These are phyloP conservation scores for Nigrograna mackinnonii DNA, from an alignment of 2,329 filamentous ascomycete species.

Conservation along the genomic window DNA sequence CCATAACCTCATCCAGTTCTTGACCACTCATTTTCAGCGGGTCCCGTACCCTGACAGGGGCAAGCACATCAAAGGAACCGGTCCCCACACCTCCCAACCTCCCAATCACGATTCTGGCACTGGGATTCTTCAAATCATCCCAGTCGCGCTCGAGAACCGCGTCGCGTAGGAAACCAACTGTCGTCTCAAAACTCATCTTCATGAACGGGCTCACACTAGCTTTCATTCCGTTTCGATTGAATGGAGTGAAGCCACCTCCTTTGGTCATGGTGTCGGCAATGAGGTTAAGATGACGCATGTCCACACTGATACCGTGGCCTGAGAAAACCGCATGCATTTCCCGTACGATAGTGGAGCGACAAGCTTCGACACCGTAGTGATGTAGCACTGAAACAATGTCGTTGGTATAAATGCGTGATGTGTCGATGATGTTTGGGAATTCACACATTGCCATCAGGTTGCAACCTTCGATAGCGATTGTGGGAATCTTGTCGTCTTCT, in stretches of 20 bases:
- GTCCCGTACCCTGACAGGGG: slow-evolving; percentile 31
- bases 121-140: slow-evolving; percentile 85
- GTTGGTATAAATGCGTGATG: slow-evolving; percentile 86
- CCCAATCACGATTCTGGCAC: slow-evolving; percentile 86
- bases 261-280: slow-evolving; percentile 99
- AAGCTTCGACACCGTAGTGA: slow-evolving; percentile 92
- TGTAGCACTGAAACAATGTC: slow-evolving; percentile 84
- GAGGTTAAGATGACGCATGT: slow-evolving; percentile 88
- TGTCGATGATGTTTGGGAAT: slow-evolving; percentile 82
- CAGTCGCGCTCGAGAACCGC: slow-evolving; percentile 87
- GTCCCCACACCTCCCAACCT: slow-evolving; percentile 83
- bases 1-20: slow-evolving; percentile 8
- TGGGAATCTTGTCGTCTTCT: slow-evolving; percentile 45
- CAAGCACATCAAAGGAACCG: slow-evolving; percentile 85
- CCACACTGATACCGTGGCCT: slow-evolving; percentile 89
- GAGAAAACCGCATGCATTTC: slow-evolving; percentile 87
- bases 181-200: slow-evolving; percentile 99
- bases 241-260: slow-evolving; percentile 83
- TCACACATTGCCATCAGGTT: slow-evolving; percentile 91
- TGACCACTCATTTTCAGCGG: slow-evolving; percentile 29
- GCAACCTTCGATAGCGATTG: slow-evolving; percentile 78
- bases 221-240: slow-evolving; percentile 87
- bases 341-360: slow-evolving; percentile 80
- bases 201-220: slow-evolving; percentile 88
- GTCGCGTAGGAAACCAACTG: slow-evolving; percentile 88